Evolutionary conservation across 352 stramenopile species (phyloP).

Genomic region (Phytophthora vignae): DNA sequence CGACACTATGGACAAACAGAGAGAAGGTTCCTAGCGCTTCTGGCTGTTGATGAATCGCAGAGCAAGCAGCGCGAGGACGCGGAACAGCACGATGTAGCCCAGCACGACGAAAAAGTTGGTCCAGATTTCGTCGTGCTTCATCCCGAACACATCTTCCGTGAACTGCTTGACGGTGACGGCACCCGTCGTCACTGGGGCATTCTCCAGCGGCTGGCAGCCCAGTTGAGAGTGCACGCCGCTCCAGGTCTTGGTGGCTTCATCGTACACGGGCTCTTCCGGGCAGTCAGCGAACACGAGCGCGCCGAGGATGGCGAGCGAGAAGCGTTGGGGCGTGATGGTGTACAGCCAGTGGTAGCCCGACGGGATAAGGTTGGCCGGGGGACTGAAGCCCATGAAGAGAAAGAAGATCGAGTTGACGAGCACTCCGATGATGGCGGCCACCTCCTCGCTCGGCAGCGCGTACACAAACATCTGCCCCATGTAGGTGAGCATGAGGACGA

Average conservation of each 20-base stretch:
- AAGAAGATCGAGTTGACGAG: conserved; percentile 46
- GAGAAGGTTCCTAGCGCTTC: conserved; percentile 25
- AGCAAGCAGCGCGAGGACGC: conserved; percentile 48
- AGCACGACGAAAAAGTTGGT: conserved; percentile 49
- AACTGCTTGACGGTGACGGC: conserved; percentile 58
- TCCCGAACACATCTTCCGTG: conserved; percentile 50
- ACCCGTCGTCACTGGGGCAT: conserved; percentile 37
- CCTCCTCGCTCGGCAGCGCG: conserved; percentile 35
- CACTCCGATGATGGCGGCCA: conserved; percentile 35
- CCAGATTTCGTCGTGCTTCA: conserved; percentile 61
- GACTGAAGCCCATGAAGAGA: conserved; percentile 47
- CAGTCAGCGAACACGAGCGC: conserved; percentile 48
- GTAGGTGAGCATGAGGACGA: conserved; percentile 44
- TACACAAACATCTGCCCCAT: conserved; percentile 46
- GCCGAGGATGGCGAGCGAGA: conserved; percentile 37
- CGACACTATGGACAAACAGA: background rate
- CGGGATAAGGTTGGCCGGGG: conserved; percentile 42
- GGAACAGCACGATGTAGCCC: conserved; percentile 53
- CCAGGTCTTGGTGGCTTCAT: conserved; percentile 28
- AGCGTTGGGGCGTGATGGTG: conserved; percentile 43
- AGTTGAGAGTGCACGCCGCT: conserved; percentile 33
- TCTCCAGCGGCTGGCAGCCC: conserved; percentile 45
- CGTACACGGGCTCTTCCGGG: conserved; percentile 30
- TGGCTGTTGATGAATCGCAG: conserved; percentile 63
- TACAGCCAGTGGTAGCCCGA: conserved; percentile 47